Percentiles rank a stretch among this genome's conserved stretches.
Conservation (phyloP, 192 early-diverging fungal species). For the Gonapodya prolifera region DNA sequence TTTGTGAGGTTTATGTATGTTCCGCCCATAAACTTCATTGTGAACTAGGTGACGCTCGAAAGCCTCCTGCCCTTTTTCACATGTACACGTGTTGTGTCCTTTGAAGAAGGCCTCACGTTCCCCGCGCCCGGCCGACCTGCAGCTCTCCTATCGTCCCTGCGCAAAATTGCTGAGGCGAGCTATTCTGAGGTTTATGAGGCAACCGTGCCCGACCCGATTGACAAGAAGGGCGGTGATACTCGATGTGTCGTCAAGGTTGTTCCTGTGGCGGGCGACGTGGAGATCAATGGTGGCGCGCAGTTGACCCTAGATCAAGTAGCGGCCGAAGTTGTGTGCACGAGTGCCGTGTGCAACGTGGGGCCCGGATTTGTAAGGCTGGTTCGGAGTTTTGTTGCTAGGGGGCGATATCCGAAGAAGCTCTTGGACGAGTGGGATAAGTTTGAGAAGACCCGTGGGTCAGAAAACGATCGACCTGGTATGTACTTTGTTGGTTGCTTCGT, state of each 20-base stretch:
- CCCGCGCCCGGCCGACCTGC: not conserved
- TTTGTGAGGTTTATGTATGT: no score
- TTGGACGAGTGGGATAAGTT: conserved; percentile 63
- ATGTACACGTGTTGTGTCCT: not conserved
- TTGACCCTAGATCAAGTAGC: conserved; percentile 37
- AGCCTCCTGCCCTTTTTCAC: not conserved
- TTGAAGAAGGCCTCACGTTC: not conserved
- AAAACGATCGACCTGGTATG: conserved; percentile 56
- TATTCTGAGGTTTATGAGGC: conserved; percentile 65
- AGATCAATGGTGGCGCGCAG: conserved; percentile 28
- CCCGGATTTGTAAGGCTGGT: conserved; percentile 4
- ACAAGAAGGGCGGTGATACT: conserved; percentile 20
- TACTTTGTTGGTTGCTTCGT: not conserved
- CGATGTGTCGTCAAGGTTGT: conserved; percentile 60
- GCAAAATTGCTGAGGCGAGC: conserved; percentile 75
- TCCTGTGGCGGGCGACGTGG: conserved; percentile 45
- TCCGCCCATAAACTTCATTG: not conserved
- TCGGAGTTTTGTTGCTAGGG: conserved; percentile 36
- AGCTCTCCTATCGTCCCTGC: conserved; percentile 2
- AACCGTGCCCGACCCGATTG: not conserved
- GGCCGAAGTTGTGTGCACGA: conserved; percentile 47
- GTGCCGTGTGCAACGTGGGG: conserved; percentile 33
- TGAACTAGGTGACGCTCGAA: not conserved
- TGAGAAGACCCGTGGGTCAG: conserved; percentile 41
- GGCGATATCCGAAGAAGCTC: conserved; percentile 48